Evolutionary conservation across 495 filamentous ascomycete species (phyloP).

Genomic region (Hyaloscypha hepaticicola): DNA sequence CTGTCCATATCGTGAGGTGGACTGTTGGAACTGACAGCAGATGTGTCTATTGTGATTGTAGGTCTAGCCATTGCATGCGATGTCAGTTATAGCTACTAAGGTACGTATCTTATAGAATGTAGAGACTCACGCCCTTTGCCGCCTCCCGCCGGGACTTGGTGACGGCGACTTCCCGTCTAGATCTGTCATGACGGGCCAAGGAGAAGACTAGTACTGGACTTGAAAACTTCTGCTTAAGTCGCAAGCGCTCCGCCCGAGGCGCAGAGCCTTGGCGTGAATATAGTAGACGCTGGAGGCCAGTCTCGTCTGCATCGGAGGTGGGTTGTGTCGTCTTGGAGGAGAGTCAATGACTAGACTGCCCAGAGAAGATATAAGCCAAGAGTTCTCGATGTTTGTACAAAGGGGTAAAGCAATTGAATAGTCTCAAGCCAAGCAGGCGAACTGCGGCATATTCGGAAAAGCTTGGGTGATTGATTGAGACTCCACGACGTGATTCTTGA

Average conservation of each 20-base stretch:
- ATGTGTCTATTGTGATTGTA: conserved; percentile 76
- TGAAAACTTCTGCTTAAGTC: conserved; percentile 10
- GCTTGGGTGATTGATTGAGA: conserved; percentile 18
- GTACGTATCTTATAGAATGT: conserved; percentile 11
- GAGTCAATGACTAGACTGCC: neutral
- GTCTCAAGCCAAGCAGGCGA: conserved; percentile 13
- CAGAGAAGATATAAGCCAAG: conserved; percentile 27
- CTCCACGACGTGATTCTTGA: neutral
- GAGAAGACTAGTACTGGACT: conserved; percentile 3
- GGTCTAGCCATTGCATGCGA: conserved; percentile 42
- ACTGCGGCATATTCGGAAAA: conserved; percentile 7
- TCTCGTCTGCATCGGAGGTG: conserved; percentile 28
- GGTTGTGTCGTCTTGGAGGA: conserved; percentile 15
- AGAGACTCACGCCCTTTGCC: conserved; percentile 33
- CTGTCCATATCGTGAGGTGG: conserved; percentile 32
- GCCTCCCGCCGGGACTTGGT: conserved; percentile 26
- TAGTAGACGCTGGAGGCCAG: conserved; percentile 13
- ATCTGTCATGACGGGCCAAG: conserved; percentile 18
- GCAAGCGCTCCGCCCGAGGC: conserved; percentile 29
- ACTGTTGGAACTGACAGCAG: conserved; percentile 53
- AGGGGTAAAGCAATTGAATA: neutral
- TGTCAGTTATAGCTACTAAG: conserved; percentile 11
- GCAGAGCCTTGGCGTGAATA: conserved; percentile 27
- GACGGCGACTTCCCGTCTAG: conserved; percentile 18
- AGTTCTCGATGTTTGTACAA: conserved; percentile 5